Percentiles rank a stretch among this genome's conserved stretches.
These are phyloP conservation scores for Lolium perenne DNA, from an alignment of 176 grass and related monocot species.

Conservation along the genomic window DNA sequence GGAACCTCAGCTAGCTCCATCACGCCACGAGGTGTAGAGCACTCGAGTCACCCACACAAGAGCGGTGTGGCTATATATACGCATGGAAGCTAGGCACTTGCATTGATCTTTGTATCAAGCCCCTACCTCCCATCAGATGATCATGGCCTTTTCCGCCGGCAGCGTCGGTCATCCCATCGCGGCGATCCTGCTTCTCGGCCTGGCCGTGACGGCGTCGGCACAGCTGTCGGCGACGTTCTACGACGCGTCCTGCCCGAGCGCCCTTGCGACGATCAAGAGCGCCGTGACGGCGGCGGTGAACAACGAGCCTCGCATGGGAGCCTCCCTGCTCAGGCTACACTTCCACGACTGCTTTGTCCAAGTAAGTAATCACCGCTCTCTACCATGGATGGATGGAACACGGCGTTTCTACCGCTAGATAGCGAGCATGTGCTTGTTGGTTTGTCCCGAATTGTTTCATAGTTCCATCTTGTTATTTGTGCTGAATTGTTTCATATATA, in stretches of 20 bases:
- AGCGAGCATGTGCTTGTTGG: no score
- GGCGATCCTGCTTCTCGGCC: slow-evolving; percentile 40
- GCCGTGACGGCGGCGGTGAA: slow-evolving; percentile 55
- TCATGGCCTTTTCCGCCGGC: slow-evolving; percentile 14
- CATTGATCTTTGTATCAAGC: background rate
- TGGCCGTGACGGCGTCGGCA: slow-evolving; percentile 47
- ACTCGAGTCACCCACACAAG: background rate
- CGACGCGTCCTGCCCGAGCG: slow-evolving; percentile 64
- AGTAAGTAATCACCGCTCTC: slow-evolving; percentile 42
- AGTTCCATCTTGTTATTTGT: no score
- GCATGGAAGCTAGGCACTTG: background rate
- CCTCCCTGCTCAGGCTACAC: slow-evolving; percentile 73
- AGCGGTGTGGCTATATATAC: slow-evolving; percentile 29
- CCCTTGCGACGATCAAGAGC: slow-evolving; percentile 60
- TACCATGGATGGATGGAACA: no score
- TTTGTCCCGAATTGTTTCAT: no score
- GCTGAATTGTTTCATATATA: no score
- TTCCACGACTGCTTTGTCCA: slow-evolving; percentile 96
- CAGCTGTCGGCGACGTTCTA: slow-evolving; percentile 86
- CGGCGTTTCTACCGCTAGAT: no score
- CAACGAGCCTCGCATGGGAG: slow-evolving; percentile 64
- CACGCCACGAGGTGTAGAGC: background rate
- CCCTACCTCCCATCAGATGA: background rate
- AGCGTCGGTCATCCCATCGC: background rate
- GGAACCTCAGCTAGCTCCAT: background rate